These are phyloP conservation scores for Chlamydomonas asymmetrica DNA, from an alignment of 139 green algal genomes.

Conservation along the genomic window DNA sequence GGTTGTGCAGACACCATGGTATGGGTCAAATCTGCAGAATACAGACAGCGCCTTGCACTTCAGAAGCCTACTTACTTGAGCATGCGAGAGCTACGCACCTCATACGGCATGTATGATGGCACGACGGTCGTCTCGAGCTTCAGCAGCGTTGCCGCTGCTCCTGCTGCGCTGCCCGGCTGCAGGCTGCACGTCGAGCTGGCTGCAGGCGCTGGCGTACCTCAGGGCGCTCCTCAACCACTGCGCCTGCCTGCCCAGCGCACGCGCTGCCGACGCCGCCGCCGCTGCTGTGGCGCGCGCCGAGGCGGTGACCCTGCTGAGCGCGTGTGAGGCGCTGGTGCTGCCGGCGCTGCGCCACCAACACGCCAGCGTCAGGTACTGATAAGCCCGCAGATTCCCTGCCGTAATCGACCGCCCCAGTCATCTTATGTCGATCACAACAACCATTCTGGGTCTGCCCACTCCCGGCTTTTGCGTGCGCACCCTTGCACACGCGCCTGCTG, in stretches of 20 bases:
- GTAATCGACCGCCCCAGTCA: not conserved
- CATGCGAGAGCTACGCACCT: too few species aligned
- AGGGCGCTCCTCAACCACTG: constrained; percentile 4
- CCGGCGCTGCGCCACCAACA: not conserved
- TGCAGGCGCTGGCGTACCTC: constrained; percentile 14
- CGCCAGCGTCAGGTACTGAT: not conserved
- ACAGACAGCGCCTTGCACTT: not conserved
- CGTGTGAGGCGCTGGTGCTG: not conserved
- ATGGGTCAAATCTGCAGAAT: not conserved
- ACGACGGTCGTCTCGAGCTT: not conserved
- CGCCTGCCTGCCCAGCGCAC: not conserved
- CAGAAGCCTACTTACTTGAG: too few species aligned
- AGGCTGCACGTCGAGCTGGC: not conserved
- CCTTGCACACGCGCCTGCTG: not conserved
- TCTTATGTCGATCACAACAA: not conserved
- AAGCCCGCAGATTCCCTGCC: not conserved
- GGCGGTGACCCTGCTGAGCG: not conserved
- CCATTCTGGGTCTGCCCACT: not conserved
- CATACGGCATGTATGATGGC: too few species aligned
- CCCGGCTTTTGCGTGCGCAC: not conserved
- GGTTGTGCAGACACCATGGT: too few species aligned
- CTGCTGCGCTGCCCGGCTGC: not conserved
- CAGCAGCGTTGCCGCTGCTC: not conserved
- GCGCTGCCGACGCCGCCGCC: not conserved
- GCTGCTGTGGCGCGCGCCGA: not conserved